Base-by-base conservation (phyloP, 208 protist genomes). In the Acanthamoeba royreba region DNA sequence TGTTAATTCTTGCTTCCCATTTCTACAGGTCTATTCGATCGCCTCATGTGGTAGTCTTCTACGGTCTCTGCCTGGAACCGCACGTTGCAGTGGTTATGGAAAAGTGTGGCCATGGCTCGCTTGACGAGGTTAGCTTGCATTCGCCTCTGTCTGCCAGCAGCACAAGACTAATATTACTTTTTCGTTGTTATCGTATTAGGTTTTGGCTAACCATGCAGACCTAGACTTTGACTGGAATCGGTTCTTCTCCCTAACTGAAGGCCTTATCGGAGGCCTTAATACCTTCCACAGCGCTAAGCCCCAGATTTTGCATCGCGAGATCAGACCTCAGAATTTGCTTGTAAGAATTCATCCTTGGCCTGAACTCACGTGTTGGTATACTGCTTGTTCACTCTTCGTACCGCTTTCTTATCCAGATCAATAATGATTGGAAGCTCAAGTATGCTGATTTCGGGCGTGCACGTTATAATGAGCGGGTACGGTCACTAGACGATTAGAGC, bases 281-380 rank as follows among this genome's bases (percentile, higher is more conserved):
- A 58, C 53, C 35, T 66, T 89, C 49, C 81, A 89, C 81, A 89
- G 46, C 81, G 47, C 42, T 38, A 89, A 66, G 53, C 81, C 81
- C 22, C 81, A 89, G 38, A 89, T 89, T 17, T 33, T 89, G 22
- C 81, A 89, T 46, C 46, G 81, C 33, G 81, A 89, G 81, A 89
- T 89, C 33, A 89, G 81, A 46, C 81, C 81, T 22, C 46, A 66
- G 25, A 89, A 89, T 25, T 33, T 89, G 81, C 49, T 89, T 33
- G 81, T 58, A 69, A 17, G n/a, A 11, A 17, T 86, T 2, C 42
- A 40, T 74, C 13, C 43, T 4, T 47, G 7, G n/a, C 22, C 28
- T 85, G 28, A 0, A 2, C 25, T n/a, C 42, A 40, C 19, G 1
- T 40, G 55, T 35, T 25, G 9, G 8, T 83, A 22, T 5, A n/a